A percentile compares a stretch with the other conserved stretches of the same genome.
Evolutionary conservation across 805 yeast genomes (phyloP).

Genomic region (Zygosaccharomyces kombuchaensis): DNA sequence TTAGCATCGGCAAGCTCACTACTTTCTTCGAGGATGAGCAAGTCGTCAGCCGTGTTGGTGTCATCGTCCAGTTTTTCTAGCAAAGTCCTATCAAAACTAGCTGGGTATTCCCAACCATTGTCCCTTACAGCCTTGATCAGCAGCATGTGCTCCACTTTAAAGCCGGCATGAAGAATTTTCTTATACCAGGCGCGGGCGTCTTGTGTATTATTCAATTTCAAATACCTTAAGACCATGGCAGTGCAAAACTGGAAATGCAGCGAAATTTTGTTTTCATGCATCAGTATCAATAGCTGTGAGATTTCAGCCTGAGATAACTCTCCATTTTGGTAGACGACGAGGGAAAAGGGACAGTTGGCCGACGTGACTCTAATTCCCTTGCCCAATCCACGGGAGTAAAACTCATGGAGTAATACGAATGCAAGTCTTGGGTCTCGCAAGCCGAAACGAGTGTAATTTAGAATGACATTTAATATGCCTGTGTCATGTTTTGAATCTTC

Average conservation of each 20-base stretch:
- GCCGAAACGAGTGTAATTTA: conserved; percentile 18
- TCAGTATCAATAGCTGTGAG: conserved; percentile 16
- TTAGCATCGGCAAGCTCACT: conserved; percentile 1
- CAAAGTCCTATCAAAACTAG: conserved; percentile 14
- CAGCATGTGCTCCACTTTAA: conserved; percentile 19
- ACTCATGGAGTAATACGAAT: conserved; percentile 23
- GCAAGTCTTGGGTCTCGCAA: conserved; percentile 24
- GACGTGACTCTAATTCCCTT: conserved; percentile 14
- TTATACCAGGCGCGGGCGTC: conserved; percentile 31
- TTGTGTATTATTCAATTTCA: conserved; percentile 14
- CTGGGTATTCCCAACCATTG: conserved; percentile 28
- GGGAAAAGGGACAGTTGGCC: conserved; percentile 24
- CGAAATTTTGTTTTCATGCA: conserved; percentile 22
- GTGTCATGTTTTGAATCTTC: conserved; percentile 16
- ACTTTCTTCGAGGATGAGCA: conserved; percentile 7
- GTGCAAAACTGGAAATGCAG: conserved; percentile 27
- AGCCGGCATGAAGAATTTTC: conserved; percentile 23
- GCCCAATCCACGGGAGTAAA: conserved; percentile 14
- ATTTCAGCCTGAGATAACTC: conserved; percentile 19
- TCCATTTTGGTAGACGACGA: conserved; percentile 22
- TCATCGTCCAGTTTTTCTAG: conserved; percentile 9
- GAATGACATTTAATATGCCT: conserved; percentile 22
- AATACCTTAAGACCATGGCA: conserved; percentile 23
- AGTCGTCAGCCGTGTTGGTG: conserved; percentile 6
- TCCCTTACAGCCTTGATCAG: conserved; percentile 18